A percentile compares a stretch with the other conserved stretches of the same genome.
These are phyloP conservation scores for Tarenaya hassleriana DNA, from an alignment of 345 rosid genomes.

Conservation along the genomic window DNA sequence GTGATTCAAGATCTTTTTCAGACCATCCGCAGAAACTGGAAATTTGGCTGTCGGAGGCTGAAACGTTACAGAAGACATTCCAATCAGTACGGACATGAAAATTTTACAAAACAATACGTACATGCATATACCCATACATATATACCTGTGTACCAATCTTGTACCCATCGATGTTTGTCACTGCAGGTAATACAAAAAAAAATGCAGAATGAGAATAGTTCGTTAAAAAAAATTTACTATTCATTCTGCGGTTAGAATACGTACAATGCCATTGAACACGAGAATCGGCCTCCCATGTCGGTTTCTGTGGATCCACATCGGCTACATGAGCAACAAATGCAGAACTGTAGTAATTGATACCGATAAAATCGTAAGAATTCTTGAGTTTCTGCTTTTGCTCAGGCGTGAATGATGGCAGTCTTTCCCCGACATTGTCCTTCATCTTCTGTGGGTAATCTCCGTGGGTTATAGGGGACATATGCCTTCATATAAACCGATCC, in stretches of 20 bases:
- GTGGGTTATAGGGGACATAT: slow-evolving; percentile 25
- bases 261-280: slow-evolving; percentile 22
- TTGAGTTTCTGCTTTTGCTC: slow-evolving; percentile 27
- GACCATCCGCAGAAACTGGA: slow-evolving; percentile 29
- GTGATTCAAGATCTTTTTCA: slow-evolving; percentile 29
- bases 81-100: background rate
- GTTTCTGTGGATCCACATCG: slow-evolving; percentile 22
- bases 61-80: slow-evolving; percentile 3
- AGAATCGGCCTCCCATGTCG: slow-evolving; percentile 27
- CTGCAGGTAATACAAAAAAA: slow-evolving; percentile 15
- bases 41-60: slow-evolving; percentile 24
- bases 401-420: slow-evolving; percentile 24
- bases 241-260: background rate
- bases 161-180: slow-evolving; percentile 17
- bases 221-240: slow-evolving; percentile 1
- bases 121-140: background rate
- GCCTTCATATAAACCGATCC: slow-evolving; percentile 21
- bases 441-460: slow-evolving; percentile 32
- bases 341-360: slow-evolving; percentile 31
- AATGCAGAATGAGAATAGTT: no score
- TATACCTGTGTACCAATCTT: slow-evolving; percentile 31
- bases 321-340: slow-evolving; percentile 23
- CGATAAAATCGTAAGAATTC: slow-evolving; percentile 29
- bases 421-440: slow-evolving; percentile 23
- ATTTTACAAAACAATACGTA: background rate